Base-by-base conservation (phyloP, 2,329 filamentous ascomycete species). In the Stylonectria norvegica region DNA sequence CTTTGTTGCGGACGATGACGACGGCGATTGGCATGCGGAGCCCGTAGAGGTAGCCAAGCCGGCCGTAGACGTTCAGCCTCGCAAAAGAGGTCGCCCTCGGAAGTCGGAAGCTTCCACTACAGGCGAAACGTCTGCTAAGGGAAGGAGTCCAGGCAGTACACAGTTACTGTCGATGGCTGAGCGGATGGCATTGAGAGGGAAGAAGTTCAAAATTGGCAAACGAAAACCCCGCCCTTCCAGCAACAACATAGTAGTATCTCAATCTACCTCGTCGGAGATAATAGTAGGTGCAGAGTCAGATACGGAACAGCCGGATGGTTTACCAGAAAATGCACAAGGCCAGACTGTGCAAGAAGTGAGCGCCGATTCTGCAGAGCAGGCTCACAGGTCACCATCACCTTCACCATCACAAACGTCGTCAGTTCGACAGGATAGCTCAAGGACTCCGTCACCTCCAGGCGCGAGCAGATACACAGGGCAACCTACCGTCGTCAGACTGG, bases 121-220 rank as follows among this genome's bases (percentile, higher is more conserved):
- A 16, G 30, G 38, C 16, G 33, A 34, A 10, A 30, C 38, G 20
- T 19, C 41, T 7, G 28, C 40, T 15, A 37, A 39, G 17, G 42
- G 27, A 10, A 29, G 36, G 10, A 29, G 41, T 10, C 40, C 56
- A 12, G 45, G 40, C 5, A 31, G 43, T 23, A 45, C 55, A 53
- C 58, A 64, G 9, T 68, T 73, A 34, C 64, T 80, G 63, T 79
- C 77, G 5, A 72, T 81, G 71, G 69, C 70, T 25, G 76, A 80
- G 50, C 69, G 75, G n/a, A 72, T 78, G 67, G 73, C 70, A 22
- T 61, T 76, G 2, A 67, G 63, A 36, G 76, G 76, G 9, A 78
- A 70, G 56, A 72, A 68, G 37, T 69, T 80, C 48, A 76, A 70
- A 58, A 78, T 79, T 31, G 62, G 65, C 16, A 60, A 61, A 40